Evolutionary conservation across 495 filamentous ascomycete species (phyloP).

Genomic region (Aspergillus olivimuriae): DNA sequence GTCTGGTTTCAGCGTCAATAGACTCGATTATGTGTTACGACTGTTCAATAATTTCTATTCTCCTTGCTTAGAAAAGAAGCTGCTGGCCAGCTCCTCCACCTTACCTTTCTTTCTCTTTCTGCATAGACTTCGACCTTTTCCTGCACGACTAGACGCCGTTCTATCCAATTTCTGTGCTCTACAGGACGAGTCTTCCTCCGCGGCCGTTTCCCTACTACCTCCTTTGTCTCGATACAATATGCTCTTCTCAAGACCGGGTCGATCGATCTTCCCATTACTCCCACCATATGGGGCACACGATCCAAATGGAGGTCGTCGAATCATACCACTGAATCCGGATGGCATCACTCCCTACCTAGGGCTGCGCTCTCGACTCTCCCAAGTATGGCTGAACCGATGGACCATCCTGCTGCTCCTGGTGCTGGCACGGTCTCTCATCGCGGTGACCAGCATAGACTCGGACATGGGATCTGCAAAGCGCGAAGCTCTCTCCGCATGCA

Average conservation of each 20-base stretch:
- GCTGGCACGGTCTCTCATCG: slow-evolving; percentile 71
- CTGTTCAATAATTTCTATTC: slow-evolving; percentile 4
- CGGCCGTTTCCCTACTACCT: too few relatives aligned
- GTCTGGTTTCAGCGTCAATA: slow-evolving; percentile 14
- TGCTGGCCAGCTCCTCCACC: slow-evolving; percentile 8
- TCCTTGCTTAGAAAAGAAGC: slow-evolving; percentile 5
- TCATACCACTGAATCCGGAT: slow-evolving; percentile 51
- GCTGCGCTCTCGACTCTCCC: slow-evolving; percentile 79
- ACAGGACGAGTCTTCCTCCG: too few relatives aligned
- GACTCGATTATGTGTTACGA: slow-evolving; percentile 11
- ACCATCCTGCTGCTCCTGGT: slow-evolving; percentile 83
- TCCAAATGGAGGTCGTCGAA: slow-evolving; percentile 22
- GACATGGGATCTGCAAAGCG: slow-evolving; percentile 67
- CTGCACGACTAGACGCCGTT: background rate
- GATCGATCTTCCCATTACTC: slow-evolving; percentile 36
- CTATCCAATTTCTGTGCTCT: background rate
- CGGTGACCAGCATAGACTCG: slow-evolving; percentile 59
- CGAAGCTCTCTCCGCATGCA: slow-evolving; percentile 83
- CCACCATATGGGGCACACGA: slow-evolving; percentile 41
- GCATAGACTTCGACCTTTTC: slow-evolving; percentile 1
- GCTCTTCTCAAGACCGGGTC: slow-evolving; percentile 25
- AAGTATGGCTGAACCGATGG: slow-evolving; percentile 97
- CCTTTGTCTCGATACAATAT: too few relatives aligned
- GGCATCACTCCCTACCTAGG: slow-evolving; percentile 92
- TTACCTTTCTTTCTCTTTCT: slow-evolving; percentile 4